These are phyloP conservation scores for Paramecium caudatum DNA, from an alignment of 73 alveolate genomes.

Conservation along the genomic window DNA sequence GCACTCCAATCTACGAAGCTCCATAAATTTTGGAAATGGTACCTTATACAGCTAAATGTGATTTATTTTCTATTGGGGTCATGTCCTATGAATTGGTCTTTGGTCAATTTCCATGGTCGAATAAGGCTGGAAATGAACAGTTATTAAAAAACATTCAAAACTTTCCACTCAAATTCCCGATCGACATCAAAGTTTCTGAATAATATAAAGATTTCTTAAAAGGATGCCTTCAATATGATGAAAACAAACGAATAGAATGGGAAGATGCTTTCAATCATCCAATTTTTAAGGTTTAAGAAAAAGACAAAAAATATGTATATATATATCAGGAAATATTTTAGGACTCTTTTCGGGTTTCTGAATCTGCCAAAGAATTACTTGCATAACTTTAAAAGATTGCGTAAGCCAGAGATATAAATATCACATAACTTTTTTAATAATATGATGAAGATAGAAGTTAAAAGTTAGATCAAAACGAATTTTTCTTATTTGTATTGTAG, in stretches of 20 bases:
- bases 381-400: constrained; percentile 17
- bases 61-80: constrained; percentile 71
- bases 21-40: constrained; percentile 69
- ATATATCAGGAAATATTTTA: not conserved
- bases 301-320: not conserved
- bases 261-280: constrained; percentile 70
- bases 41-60: constrained; percentile 70
- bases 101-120: constrained; percentile 73
- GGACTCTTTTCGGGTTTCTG: constrained; percentile 11
- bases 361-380: constrained; percentile 35
- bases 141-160: constrained; percentile 61
- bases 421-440: constrained; percentile 18
- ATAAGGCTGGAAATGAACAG: constrained; percentile 43
- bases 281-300: not conserved
- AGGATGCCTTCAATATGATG: constrained; percentile 30
- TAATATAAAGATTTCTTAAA: constrained; percentile 69
- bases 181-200: constrained; percentile 63
- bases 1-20: constrained; percentile 75
- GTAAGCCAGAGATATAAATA: constrained; percentile 61
- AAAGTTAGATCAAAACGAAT: constrained; percentile 28
- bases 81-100: constrained; percentile 72
- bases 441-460: constrained; percentile 39
- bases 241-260: constrained; percentile 69
- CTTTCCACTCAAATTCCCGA: constrained; percentile 70
- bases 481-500: constrained; percentile 44